phyloP scores from a whole-genome alignment of 1,284 basidiomycete species.

The Blastosporella zonata region DNA sequence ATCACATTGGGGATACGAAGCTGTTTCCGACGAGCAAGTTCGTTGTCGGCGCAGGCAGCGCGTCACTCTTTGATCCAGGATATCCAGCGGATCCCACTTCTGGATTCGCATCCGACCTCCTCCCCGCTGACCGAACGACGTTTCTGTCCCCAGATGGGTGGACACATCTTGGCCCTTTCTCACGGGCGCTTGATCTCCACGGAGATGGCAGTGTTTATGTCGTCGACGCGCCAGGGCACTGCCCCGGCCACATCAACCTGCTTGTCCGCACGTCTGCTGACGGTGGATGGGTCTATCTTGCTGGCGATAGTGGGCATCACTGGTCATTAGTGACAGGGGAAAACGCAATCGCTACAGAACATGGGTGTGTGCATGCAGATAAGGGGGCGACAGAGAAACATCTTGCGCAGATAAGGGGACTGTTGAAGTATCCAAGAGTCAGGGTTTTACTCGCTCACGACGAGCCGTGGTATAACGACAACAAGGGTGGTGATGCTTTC shows the following conservation, averaged over 20 bases:
- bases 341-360: conserved; percentile 28
- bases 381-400: conserved; percentile 39
- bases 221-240: conserved; percentile 55
- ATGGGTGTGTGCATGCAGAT: conserved; percentile 12
- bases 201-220: conserved; percentile 55
- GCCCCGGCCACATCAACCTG: conserved; percentile 50
- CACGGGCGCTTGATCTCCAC: conserved; percentile 48
- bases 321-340: conserved; percentile 47
- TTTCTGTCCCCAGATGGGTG: conserved; percentile 30
- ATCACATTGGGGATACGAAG: conserved; percentile 41
- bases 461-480: conserved; percentile 47
- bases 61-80: conserved; percentile 32
- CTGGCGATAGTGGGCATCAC: conserved; percentile 53
- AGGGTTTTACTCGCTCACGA: conserved; percentile 53
- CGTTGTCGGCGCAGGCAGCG: conserved; percentile 39
- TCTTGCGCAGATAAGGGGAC: conserved; percentile 35
- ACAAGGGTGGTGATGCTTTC: conserved; percentile 35
- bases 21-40: conserved; percentile 46
- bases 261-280: conserved; percentile 54
- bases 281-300: conserved; percentile 54
- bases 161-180: conserved; percentile 47
- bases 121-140: conserved; percentile 41
- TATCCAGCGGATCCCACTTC: conserved; percentile 42
- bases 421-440: conserved; percentile 38
- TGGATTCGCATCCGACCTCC: conserved; percentile 30